Evolutionary conservation across 768 basidiomycete genomes (phyloP), one percentile per base, ranked within the genome.

Genomic region (Rubroboletus pulcherrimus): DNA sequence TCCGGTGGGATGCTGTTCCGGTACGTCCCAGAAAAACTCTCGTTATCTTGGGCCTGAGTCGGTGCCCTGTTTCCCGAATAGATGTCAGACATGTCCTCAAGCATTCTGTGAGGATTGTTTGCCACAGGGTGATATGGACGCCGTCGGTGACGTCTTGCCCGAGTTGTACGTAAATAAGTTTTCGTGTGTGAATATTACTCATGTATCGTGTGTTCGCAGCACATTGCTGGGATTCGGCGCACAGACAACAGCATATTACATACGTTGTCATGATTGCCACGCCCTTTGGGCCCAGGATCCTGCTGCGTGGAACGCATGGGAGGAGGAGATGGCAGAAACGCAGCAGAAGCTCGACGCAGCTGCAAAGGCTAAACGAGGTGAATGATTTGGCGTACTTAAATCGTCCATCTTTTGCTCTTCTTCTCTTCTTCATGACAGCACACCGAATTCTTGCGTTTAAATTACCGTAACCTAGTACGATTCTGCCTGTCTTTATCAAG

Each of bases 61-160:
- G 15, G 42, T 46, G 17, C 10, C 31, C 15, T 12, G 9, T 17
- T 44, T 26, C 17, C 12, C 37, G 19, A 47, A 19, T 49, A 83
- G 82, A 56, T 85, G 83, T 57, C 81, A 78, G 54, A 84, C 82
- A 0, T 86, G 85, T 62, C 77, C 80, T 15, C 68, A 75, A 50
- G 81, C 84, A 2, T 82, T 79, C 57, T 86, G 84, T 66, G 81
- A 85, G 51, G 84, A 85, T 59, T 85, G 84, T 64, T 57, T 86
- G 39, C 78, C 81, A 5, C 59, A 65, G 3, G 80, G 76, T 5
- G 77, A 82, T 5, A 69, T 83, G 34, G 76, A 78, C 31, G 73
- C 78, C 14, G 68, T 85, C 38, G 84, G 84, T 4, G 81, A 84
- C 4, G 66, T 69, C 2, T 60, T 85, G 6, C 84, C 84, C 15